Base-by-base conservation (phyloP, 169 alveolate species). In the Plasmodium gallinaceum region DNA sequence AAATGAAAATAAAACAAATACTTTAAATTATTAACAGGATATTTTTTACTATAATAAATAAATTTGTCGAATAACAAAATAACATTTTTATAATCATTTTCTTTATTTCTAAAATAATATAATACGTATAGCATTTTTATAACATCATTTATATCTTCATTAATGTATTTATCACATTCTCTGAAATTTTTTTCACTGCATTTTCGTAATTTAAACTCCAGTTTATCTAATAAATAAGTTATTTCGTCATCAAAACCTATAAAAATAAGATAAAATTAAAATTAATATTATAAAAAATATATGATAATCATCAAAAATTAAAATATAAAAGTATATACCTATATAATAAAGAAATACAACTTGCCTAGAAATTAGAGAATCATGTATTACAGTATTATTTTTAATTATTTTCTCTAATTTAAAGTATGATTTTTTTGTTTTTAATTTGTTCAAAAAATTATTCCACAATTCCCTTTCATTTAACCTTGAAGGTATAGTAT, bases 1-100 rank as follows among this genome's bases (percentile, higher is more conserved):
- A 83, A 69, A 62, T 83, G 91, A 62, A 83, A 83, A 71, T 69
- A 83, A 46, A 83, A 61, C 16, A 83, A 61, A 71, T 83, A 83
- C 45, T 69, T 83, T 26, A 83, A 42, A 83, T 83, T 58, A 46
- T 43, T 83, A 6, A 70, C 43, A 71, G 86, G 86, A 46, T 57
- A 42, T 24, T 71, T 43, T 42, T 69, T 83, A 2, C 74, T 68
- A 45, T 83, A 20, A 51, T 42, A 83, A 10, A 83, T 83, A 20
- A 54, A 83, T 51, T 83, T 66, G 16, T 83, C 91, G 6, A 71
- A 83, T 37, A 68, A 48, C 7, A 68, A 61, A 37, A 83, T 22
- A 60, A 83, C 42, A 20, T 68, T 43, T 37, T 68, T 83, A 45
- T 69, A 83, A 52, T 52, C 54, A 7, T 69, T 45, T 24, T 68